These are phyloP conservation scores for Daldinia bambusicola DNA, from an alignment of 495 filamentous ascomycete species.

Conservation along the genomic window DNA sequence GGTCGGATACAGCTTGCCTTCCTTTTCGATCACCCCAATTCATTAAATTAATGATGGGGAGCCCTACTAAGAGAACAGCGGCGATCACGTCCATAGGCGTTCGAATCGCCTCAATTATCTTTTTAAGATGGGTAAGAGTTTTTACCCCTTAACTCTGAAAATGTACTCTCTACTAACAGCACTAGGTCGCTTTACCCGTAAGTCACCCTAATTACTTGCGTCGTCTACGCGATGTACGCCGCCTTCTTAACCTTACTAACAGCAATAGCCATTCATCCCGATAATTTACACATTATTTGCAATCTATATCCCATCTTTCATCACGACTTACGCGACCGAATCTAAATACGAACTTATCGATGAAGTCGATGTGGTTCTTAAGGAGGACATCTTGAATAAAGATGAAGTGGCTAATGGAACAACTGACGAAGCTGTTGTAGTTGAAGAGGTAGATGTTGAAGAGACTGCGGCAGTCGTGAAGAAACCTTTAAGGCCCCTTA, in stretches of 20 bases:
- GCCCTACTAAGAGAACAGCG: constrained; percentile 25
- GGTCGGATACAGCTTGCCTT: constrained; percentile 3
- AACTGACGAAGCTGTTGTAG: constrained; percentile 50
- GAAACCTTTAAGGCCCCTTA: constrained; percentile 57
- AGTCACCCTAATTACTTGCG: constrained; percentile 30
- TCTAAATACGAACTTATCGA: constrained; percentile 69
- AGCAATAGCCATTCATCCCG: constrained; percentile 66
- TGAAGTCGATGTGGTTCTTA: constrained; percentile 68
- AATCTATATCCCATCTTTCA: constrained; percentile 76
- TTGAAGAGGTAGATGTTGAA: constrained; percentile 60
- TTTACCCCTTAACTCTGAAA: constrained; percentile 1
- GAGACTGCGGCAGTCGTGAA: constrained; percentile 60
- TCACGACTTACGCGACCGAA: constrained; percentile 66
- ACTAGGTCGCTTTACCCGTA: constrained; percentile 50
- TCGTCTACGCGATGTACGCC: not conserved
- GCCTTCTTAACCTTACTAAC: constrained; percentile 24
- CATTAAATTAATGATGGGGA: constrained; percentile 30
- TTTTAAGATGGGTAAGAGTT: constrained; percentile 83
- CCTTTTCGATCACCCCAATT: constrained; percentile 10
- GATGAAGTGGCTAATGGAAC: constrained; percentile 44
- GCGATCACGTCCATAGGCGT: constrained; percentile 37
- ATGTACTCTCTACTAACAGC: constrained; percentile 27
- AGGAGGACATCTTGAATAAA: constrained; percentile 58
- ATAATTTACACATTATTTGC: constrained; percentile 75
- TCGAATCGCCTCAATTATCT: constrained; percentile 57